Evolutionary conservation across 1,139 yeast genomes (phyloP).

Genomic region (Yamadazyma jaroonii): DNA sequence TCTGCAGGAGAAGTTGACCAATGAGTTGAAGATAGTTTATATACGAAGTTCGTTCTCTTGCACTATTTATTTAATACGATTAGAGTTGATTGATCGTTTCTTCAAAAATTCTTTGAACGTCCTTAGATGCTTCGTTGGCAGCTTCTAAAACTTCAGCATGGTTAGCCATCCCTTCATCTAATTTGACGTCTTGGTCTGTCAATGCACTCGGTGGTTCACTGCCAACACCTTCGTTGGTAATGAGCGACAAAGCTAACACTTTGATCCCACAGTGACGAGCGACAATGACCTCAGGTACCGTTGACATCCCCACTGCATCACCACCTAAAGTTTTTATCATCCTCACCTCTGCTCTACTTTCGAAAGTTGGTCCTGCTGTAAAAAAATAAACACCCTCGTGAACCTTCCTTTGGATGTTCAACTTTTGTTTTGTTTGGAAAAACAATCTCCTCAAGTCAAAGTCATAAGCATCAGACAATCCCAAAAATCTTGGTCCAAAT

Average conservation of each 20-base stretch:
- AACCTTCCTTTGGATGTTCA: slow-evolving; percentile 56
- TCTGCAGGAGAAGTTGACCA: slow-evolving; percentile 93
- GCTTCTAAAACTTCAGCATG: slow-evolving; percentile 87
- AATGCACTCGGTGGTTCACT: slow-evolving; percentile 75
- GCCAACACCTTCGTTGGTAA: slow-evolving; percentile 79
- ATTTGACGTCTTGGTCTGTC: slow-evolving; percentile 49
- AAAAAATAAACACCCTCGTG: slow-evolving; percentile 87
- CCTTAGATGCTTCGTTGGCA: slow-evolving; percentile 76
- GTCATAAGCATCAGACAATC: slow-evolving; percentile 89
- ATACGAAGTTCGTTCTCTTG: background rate
- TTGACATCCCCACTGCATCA: slow-evolving; percentile 97
- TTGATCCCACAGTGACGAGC: slow-evolving; percentile 85
- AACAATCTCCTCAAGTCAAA: slow-evolving; percentile 61
- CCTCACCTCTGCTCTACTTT: slow-evolving; percentile 89
- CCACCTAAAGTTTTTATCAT: slow-evolving; percentile 73
- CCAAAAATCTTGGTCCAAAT: slow-evolving; percentile 84
- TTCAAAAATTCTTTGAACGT: slow-evolving; percentile 63
- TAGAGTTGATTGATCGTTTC: slow-evolving; percentile 54
- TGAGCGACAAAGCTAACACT: slow-evolving; percentile 80
- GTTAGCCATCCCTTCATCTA: slow-evolving; percentile 78
- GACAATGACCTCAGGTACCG: slow-evolving; percentile 91
- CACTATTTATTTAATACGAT: background rate
- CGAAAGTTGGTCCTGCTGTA: slow-evolving; percentile 94
- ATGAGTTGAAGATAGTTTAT: slow-evolving; percentile 19
- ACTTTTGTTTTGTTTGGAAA: slow-evolving; percentile 47